Percentiles rank a stretch among this genome's conserved stretches.
Evolutionary conservation across 768 basidiomycete genomes (phyloP).

Genomic region (Dioszegia crocea): DNA sequence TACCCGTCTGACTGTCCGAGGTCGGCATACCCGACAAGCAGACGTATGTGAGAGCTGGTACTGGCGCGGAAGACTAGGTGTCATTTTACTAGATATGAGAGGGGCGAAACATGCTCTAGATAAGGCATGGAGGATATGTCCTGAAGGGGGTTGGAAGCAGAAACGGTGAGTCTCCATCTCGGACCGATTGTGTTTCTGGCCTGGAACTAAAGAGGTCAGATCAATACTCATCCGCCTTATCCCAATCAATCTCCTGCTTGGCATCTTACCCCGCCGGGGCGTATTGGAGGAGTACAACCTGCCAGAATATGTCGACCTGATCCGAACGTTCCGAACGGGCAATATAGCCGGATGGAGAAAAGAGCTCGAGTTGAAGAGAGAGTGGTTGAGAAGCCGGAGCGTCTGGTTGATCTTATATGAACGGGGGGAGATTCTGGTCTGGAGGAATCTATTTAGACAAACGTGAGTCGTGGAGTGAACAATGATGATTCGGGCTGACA

Average conservation of each 20-base stretch:
- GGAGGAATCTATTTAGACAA: constrained; percentile 35
- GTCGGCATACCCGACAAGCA: constrained; percentile 13
- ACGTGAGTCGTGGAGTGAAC: constrained; percentile 15
- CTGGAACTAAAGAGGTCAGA: constrained; percentile 10
- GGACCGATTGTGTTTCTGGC: no score
- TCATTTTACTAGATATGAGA: constrained; percentile 34
- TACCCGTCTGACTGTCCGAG: constrained; percentile 24
- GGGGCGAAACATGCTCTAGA: constrained; percentile 33
- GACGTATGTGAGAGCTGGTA: constrained; percentile 40
- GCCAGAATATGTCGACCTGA: constrained; percentile 21
- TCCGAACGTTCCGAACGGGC: background rate
- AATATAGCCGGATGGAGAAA: constrained; percentile 20
- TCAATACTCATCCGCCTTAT: constrained; percentile 40
- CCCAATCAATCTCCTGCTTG: constrained; percentile 37
- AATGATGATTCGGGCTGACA: background rate
- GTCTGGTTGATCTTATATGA: constrained; percentile 43
- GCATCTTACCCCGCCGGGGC: constrained; percentile 18
- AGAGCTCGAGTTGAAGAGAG: constrained; percentile 21
- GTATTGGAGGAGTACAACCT: constrained; percentile 28
- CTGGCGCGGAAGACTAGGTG: constrained; percentile 33
- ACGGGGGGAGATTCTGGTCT: constrained; percentile 40
- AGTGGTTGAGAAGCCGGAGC: constrained; percentile 34
- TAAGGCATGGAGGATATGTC: constrained; percentile 33
- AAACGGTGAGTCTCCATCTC: constrained; percentile 19
- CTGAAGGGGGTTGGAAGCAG: constrained; percentile 24